These are phyloP conservation scores for Dictyostelium discoideum DNA, from an alignment of 78 protist genomes.

Conservation along the genomic window DNA sequence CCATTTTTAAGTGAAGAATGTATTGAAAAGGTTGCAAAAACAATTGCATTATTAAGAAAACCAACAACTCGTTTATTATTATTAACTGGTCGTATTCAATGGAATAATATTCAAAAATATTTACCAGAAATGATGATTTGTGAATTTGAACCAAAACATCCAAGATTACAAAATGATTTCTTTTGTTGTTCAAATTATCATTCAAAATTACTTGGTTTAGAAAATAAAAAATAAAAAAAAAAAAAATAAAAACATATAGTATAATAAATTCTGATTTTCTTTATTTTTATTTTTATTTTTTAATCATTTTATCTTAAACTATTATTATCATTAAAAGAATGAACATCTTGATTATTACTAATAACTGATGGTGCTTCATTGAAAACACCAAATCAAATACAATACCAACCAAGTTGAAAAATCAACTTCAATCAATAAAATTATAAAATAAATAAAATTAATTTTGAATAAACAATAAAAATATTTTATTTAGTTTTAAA, in stretches of 20 bases:
- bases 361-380: no score
- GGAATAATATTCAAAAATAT: conserved; percentile 48
- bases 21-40: conserved; percentile 49
- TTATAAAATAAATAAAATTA: no score
- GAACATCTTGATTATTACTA: no score
- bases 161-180: conserved; percentile 71
- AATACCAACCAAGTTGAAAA: no score
- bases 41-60: conserved; percentile 27
- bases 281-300: no score
- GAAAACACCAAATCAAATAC: no score
- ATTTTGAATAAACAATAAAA: no score
- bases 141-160: conserved; percentile 72
- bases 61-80: conserved; percentile 33
- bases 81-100: conserved; percentile 70
- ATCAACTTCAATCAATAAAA: no score
- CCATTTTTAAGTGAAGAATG: conserved; percentile 68
- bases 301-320: no score
- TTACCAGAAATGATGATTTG: conserved; percentile 47
- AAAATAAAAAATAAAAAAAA: neutral
- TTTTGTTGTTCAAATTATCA: conserved; percentile 53
- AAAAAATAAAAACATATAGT: neutral
- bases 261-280: no score
- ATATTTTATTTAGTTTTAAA: no score
- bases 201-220: conserved; percentile 11
- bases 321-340: no score